Base-by-base conservation (phyloP, 2,329 filamentous ascomycete genomes). In the Talaromyces piceae region DNA sequence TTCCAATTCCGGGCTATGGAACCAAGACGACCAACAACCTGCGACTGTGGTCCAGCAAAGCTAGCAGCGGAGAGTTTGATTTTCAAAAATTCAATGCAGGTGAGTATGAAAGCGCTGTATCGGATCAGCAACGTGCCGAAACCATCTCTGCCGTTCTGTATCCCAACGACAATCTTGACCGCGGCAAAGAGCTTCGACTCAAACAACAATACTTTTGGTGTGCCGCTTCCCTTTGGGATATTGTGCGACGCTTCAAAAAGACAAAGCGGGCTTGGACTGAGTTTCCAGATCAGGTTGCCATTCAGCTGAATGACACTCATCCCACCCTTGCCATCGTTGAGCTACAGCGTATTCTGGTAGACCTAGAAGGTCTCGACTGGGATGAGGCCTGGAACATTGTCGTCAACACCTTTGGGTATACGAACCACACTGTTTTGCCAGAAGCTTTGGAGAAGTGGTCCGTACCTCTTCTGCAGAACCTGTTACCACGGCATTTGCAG, bases 141-240 rank as follows among this genome's bases (percentile, higher is more conserved):
- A 97, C 91, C 50, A 98, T 98, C 73, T 96, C 91, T 48, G 91
- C 91, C 27, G 93, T 98, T 12, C 74, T 98, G 41, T 98, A 98
- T 66, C 93, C 93, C 54, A 98, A 98, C 64, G 91, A 97, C 72
- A 97, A 95, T 71, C 81, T 98, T 41, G 91, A 97, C 59, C 82
- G 90, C 58, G 93, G 93, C 56, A 98, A 98, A 72, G 93, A 98
- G 76, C 82, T 98, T 57, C 88, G 93, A 49, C 73, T 98, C 70
- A 98, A 98, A 80, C 93, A 98, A 71, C 93, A 98, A 70, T 98
- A 98, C 78, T 98, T 98, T 75, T 98, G 93, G 93, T 95, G 95
- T 64, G 91, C 93, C 48, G 93, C 93, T 13, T 98, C 93, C 13
- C 79, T 98, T 3, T 89, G 89, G 65, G 93, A 98, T 63, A 98